Base-by-base conservation (phyloP, 1,139 yeast genomes). In the Pichia sp. region DNA sequence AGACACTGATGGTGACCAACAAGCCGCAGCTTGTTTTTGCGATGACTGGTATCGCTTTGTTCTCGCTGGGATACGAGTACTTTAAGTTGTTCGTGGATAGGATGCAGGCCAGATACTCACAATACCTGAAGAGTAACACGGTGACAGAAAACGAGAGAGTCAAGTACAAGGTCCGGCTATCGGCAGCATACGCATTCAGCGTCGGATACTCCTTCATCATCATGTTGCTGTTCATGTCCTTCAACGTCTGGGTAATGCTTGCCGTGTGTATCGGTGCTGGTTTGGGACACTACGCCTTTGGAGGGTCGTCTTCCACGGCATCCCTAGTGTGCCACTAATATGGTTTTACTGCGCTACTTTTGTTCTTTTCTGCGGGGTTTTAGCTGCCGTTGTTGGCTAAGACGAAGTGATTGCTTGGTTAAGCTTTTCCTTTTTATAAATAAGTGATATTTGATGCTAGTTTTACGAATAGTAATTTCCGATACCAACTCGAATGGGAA, bases 141-240 rank as follows among this genome's bases (percentile, higher is more conserved):
- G 52, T 52, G 1, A 55, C 66, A 4, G 61, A 53, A 7, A 51
- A 16, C 2, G 59, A 59, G 34, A 51, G 59, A 26, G 56, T 52
- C 10, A 44, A 43, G 1, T 62, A 57, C 46, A 67, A 60, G 49
- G 1, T 60, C 1, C 59, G 55, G 19, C 52, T 60, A 43, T 60
- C 69, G 1, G 4, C 61, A 1, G 45, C 64, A 5, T 68, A 70
- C 52, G 71, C 70, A 1, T 6, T 63, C 13, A 52, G 63, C 36
- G 68, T 68, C 11, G 63, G 67, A 26, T 67, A 68, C 50, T 67
- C 71, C 3, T 67, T 70, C 49, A 57, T 64, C 42, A 66, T 70
- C 30, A 70, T 70, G 73, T 59, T 70, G 38, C 61, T 70, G 8
- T 70, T 70, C 49, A 70, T 70, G 73, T 63, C 67, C 11, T 70